These are phyloP conservation scores for Cryphonectria radicalis DNA, from an alignment of 2,329 filamentous ascomycete species.

Conservation along the genomic window DNA sequence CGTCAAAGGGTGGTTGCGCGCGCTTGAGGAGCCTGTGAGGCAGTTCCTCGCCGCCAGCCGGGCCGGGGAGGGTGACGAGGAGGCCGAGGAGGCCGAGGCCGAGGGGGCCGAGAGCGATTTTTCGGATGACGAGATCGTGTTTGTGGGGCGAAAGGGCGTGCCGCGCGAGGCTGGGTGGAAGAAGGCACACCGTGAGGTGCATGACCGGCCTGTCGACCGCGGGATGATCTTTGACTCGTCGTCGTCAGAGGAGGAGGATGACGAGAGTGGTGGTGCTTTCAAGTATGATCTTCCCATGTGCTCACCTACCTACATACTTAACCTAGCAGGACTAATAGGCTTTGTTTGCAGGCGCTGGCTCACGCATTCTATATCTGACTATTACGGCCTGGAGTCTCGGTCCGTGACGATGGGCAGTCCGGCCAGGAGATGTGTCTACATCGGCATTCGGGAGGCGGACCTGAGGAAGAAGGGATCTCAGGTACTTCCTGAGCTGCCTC, in stretches of 20 bases:
- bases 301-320: background rate
- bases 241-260: conserved; percentile 58
- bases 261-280: conserved; percentile 77
- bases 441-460: conserved; percentile 63
- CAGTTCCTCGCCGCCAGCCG: conserved; percentile 70
- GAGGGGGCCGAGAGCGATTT: conserved; percentile 33
- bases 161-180: conserved; percentile 50
- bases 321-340: background rate
- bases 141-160: conserved; percentile 69
- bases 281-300: conserved; percentile 56
- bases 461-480: conserved; percentile 32
- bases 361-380: conserved; percentile 87
- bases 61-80: conserved; percentile 48
- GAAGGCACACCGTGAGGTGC: conserved; percentile 54
- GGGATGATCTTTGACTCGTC: conserved; percentile 80
- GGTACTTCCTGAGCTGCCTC: conserved; percentile 51
- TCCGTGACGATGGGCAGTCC: conserved; percentile 75
- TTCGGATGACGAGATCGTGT: conserved; percentile 85
- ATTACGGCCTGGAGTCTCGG: conserved; percentile 87
- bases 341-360: conserved; percentile 74
- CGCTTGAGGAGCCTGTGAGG: conserved; percentile 83
- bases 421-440: conserved; percentile 78
- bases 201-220: conserved; percentile 59
- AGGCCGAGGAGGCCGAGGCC: conserved; percentile 31
- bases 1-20: conserved; percentile 78